Base-by-base conservation (phyloP, 2,329 filamentous ascomycete genomes). In the Talaromyces sp. region DNA sequence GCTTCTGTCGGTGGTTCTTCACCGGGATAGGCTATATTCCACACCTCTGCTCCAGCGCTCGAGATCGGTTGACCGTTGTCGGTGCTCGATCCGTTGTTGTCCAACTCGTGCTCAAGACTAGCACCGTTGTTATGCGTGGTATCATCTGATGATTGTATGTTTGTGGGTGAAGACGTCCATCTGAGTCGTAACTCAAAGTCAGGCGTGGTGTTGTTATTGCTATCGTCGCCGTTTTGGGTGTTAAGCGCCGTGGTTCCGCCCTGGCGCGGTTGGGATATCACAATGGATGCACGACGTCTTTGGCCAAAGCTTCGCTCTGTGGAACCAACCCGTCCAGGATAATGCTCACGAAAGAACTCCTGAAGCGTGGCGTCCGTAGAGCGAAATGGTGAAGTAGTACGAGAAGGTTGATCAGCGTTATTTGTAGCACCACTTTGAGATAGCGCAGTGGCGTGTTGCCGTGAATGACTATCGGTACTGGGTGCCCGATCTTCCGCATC, bases 101-200 rank as follows among this genome's bases (percentile, higher is more conserved):
- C 60, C 16, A 66, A 62, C 23, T 68, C 67, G 60, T 69, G 69
- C 18, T 67, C 66, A 14, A 70, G 62, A 31, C 68, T 67, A 44
- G 64, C 66, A 25, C 66, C 64, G 28, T 70, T 71, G 37, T 50
- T 62, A 37, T 68, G 71, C 28, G 65, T 63, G n/a, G 66, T 56
- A 39, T 63, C 58, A 23, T 74, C 72, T 5, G 67, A 67, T 31
- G 75, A 68, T 37, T 73, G 71, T 9, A 79, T 68, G 18, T 76
- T 77, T 7, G 71, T 72, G 14, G 77, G 77, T 16, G 77, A 79
- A 23, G 75, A 69, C 25, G 76, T 77, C 72, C 76, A 76, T 64
- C 73, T 74, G 12, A 76, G 68, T 54, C 74, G 73, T 55, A 75
- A 70, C 52, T 75, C 72, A 23, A 68, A 66, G 55, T 76, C 74